These are phyloP conservation scores for Verticillium klebahnii DNA, from an alignment of 2,329 filamentous ascomycete genomes.

Conservation along the genomic window DNA sequence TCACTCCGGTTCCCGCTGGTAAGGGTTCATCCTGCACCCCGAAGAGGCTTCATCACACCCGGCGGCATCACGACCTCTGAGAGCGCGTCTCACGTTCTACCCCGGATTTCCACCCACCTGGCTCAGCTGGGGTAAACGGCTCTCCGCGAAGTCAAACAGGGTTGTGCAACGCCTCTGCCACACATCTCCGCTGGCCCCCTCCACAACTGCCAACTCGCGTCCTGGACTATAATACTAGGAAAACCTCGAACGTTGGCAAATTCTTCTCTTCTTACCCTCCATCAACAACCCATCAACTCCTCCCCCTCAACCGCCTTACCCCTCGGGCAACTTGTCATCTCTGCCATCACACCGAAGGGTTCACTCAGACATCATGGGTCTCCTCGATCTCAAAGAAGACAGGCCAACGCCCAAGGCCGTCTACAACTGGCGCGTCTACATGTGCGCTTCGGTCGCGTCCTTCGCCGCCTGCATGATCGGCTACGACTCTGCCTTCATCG, in stretches of 20 bases:
- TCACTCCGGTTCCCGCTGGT: not conserved
- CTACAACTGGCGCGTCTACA: conserved; percentile 58
- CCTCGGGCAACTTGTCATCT: not conserved
- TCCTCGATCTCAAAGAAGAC: conserved; percentile 50
- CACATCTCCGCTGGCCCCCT: not conserved
- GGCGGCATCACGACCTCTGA: not conserved
- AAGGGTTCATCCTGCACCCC: not conserved
- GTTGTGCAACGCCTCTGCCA: not conserved
- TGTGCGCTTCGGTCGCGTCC: conserved; percentile 48
- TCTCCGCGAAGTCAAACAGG: not conserved
- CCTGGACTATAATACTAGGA: not conserved
- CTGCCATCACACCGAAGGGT: not conserved
- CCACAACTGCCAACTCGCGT: not conserved
- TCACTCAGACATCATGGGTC: conserved; percentile 28
- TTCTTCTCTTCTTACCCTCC: not conserved
- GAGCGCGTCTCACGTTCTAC: not conserved
- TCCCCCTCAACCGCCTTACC: not conserved
- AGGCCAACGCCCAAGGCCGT: conserved; percentile 51
- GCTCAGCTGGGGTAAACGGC: not conserved
- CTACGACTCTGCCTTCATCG: conserved; percentile 73
- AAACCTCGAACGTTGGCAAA: not conserved
- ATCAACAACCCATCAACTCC: not conserved
- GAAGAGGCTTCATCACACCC: not conserved
- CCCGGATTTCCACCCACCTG: not conserved
- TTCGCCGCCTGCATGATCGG: conserved; percentile 54